Evolutionary conservation across 2,329 filamentous ascomycete genomes (phyloP), one percentile per base, ranked within the genome.

Genomic region (Trichoderma citrinoviride): DNA sequence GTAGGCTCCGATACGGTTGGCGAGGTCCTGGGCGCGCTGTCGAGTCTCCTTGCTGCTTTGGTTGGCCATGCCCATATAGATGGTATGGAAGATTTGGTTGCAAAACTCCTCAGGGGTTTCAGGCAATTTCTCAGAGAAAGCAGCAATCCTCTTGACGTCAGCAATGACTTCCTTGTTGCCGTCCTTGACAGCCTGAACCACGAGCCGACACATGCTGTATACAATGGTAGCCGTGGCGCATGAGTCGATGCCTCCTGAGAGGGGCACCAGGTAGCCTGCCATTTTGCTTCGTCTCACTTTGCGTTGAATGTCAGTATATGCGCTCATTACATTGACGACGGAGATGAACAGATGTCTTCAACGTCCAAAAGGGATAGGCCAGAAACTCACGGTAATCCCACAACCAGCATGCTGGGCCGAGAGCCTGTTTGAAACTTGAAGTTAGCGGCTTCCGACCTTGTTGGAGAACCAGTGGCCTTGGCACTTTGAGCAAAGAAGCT

Each of bases 11-110:
- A 94, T 92, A 5, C 79, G 81, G 4, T 79, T 71, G 5, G 83
- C 74, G 0, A 94, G 81, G 0, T 83, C 80, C 71, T 84, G 84
- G 1, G 91, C 89, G 29, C 56, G 44, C 21, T 82, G 79, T 10
- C 90, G 79, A 0, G 90, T 93, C 68, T 92, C 89, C 47, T 79
- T 77, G 25, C 83, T 87, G 56, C 85, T 87, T 47, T 88, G 89
- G 67, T 89, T 85, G 69, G 82, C 78, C 71, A 87, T 93, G 12
- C 90, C 90, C 44, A 60, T 60, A n/a, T 50, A 60, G 21, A 49
- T 33, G 15, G 44, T 60, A 21, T 60, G 56, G 21, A 60, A 50
- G 29, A 60, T 49, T 15, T 43, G 58, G 41, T 53, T 43, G 21
- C 37, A 44, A 23, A 62, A 53, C 29, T 62, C 86, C 92, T 89